Evolutionary conservation across 768 basidiomycete species (phyloP), one percentile per base, ranked within the genome.

Genomic region (Mycena leptocephala): DNA sequence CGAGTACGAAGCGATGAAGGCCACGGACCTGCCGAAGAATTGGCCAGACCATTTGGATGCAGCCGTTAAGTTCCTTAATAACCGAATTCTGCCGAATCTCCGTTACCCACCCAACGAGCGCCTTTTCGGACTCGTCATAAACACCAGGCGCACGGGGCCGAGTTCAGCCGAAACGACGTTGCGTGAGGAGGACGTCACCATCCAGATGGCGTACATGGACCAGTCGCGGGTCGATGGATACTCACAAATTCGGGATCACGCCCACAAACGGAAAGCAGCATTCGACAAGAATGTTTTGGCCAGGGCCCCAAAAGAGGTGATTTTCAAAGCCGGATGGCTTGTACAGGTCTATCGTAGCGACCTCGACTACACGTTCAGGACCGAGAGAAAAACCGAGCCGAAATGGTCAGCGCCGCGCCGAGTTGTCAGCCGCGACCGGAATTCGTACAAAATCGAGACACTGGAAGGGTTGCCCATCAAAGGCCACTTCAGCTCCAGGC

Each of bases 301-400:
- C 10, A 3, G 26, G 28, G 26, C 51, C 6, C 53, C 43, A 26
- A 48, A 75, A 5, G 76, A 80, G 0, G 80, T 79, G 56, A 78
- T 83, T 33, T 87, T 85, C 67, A 20, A 65, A 3, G 24, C 35
- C 5, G 82, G 83, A 0, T 72, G 84, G 13, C 79, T 87, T 2
- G 84, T 86, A 20, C 86, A 88, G 70, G 77, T 87, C 2, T 81
- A 82, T 24, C 41, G 79, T 28, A 82, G 69, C 14, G 72, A 80
- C 20, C 70, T 82, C 0, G 81, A 82, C 59, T 77, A 80, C 67
- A 85, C 82, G 2, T 76, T 85, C 72, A 78, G 75, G 16, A 75
- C 82, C 0, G 75, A 82, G 24, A 28, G 75, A 9, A 87, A 87
- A 53, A 70, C 86, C 1, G 30, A 77, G 11, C 81, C 82, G 3